Conservation (phyloP, 2,329 filamentous ascomycete genomes). For the Chrysosporium keratinophilum region DNA sequence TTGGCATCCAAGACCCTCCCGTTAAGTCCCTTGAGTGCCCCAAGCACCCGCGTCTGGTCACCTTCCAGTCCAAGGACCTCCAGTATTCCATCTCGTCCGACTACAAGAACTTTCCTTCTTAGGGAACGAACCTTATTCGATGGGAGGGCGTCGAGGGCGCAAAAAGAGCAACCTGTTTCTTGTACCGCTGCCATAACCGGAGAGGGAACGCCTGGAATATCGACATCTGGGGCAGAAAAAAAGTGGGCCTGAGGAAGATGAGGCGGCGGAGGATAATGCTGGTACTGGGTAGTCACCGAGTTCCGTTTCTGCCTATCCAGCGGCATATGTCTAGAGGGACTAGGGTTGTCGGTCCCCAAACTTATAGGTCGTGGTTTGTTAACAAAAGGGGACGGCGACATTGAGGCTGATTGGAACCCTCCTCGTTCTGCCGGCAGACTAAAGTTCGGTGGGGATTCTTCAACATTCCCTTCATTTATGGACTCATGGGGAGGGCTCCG, state of each 20-base stretch:
- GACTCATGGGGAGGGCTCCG: conserved; percentile 36
- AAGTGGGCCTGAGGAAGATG: conserved; percentile 69
- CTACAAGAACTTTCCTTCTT: conserved; percentile 56
- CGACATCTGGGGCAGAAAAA: conserved; percentile 63
- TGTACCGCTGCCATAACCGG: conserved; percentile 14
- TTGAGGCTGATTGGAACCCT: conserved; percentile 33
- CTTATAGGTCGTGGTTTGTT: conserved; percentile 34
- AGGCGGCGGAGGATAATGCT: conserved; percentile 47
- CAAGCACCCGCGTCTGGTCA: conserved; percentile 58
- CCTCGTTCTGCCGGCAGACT: conserved; percentile 30
- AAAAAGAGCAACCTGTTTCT: conserved; percentile 56
- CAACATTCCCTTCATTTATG: conserved; percentile 27
- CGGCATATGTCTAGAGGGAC: conserved; percentile 30
- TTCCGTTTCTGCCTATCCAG: conserved; percentile 31
- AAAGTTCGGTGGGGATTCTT: conserved; percentile 33
- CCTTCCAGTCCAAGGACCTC: conserved; percentile 65
- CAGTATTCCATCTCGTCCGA: conserved; percentile 70
- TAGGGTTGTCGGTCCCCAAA: conserved; percentile 31
- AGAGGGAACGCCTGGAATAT: conserved; percentile 40
- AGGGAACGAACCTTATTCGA: conserved; percentile 32
- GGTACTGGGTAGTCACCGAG: conserved; percentile 29
- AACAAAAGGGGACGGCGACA: conserved; percentile 35
- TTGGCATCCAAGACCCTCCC: conserved; percentile 75
- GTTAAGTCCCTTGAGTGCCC: conserved; percentile 62
- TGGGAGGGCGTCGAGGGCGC: conserved; percentile 64